A percentile compares a stretch with the other conserved stretches of the same genome.
Evolutionary conservation across 805 yeast genomes (phyloP).

Genomic region (Scheffersomyces amazonensis): DNA sequence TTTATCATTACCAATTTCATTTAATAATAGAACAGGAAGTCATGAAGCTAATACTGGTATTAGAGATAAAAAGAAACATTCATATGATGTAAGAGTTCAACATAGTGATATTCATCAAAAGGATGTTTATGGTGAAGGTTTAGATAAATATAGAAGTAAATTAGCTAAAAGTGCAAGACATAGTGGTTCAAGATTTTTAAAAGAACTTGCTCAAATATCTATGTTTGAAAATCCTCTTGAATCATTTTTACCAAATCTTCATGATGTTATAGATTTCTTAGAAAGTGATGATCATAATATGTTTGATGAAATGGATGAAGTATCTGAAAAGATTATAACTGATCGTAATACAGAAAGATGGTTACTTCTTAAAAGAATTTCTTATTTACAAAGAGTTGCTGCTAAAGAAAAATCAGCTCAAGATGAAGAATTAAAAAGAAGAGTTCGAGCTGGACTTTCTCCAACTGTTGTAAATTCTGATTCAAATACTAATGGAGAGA

Average conservation of each 20-base stretch:
- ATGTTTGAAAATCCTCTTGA: constrained; percentile 30
- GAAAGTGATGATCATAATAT: constrained; percentile 40
- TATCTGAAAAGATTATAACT: constrained; percentile 34
- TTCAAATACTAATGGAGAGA: constrained; percentile 3
- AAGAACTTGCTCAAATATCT: constrained; percentile 52
- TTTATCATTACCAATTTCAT: constrained; percentile 50
- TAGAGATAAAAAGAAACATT: constrained; percentile 75
- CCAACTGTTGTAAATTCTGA: background rate
- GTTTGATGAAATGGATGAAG: constrained; percentile 33
- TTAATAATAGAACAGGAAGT: constrained; percentile 81
- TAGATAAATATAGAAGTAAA: constrained; percentile 55
- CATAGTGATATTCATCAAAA: constrained; percentile 59
- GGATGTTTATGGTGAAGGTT: constrained; percentile 78
- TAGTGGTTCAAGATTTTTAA: constrained; percentile 54
- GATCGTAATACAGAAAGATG: constrained; percentile 58
- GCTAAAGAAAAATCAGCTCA: constrained; percentile 44
- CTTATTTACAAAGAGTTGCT: constrained; percentile 66
- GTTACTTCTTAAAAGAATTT: constrained; percentile 66
- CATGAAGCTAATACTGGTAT: constrained; percentile 77
- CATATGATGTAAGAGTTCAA: constrained; percentile 78
- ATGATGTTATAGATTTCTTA: constrained; percentile 56
- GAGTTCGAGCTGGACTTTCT: constrained; percentile 30
- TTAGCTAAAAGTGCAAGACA: constrained; percentile 48
- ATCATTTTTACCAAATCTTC: constrained; percentile 52
- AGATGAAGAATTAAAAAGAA: constrained; percentile 36